A percentile compares a stretch with the other conserved stretches of the same genome.
Conservation (phyloP, 768 basidiomycete species). For the Hortiboletus campestris region DNA sequence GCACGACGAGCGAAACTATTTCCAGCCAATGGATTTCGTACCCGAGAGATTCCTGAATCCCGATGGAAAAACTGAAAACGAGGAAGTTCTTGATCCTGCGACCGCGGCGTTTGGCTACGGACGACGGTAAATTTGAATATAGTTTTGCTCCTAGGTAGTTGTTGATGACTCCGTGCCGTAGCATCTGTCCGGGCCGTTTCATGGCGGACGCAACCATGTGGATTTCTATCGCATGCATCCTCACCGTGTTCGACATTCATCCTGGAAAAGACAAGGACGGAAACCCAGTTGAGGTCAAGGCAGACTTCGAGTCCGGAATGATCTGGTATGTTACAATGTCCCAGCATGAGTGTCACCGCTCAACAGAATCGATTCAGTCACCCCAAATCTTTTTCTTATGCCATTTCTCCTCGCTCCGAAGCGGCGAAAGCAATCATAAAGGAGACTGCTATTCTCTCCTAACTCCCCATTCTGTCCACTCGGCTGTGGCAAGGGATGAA, state of each 20-base stretch:
- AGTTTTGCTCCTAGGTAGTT: not conserved
- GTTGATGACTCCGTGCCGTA: slow-evolving; percentile 3
- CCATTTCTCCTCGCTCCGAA: slow-evolving; percentile 32
- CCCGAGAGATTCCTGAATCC: slow-evolving; percentile 40
- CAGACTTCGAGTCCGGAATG: slow-evolving; percentile 30
- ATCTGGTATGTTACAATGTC: slow-evolving; percentile 24
- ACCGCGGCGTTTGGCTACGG: slow-evolving; percentile 38
- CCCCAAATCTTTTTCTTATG: slow-evolving; percentile 30
- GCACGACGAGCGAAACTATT: slow-evolving; percentile 36
- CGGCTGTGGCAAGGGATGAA: not conserved
- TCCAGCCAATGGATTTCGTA: slow-evolving; percentile 33
- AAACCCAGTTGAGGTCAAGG: slow-evolving; percentile 14
- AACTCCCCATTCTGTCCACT: not conserved
- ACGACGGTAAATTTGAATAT: slow-evolving; percentile 23
- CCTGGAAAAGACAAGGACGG: slow-evolving; percentile 23
- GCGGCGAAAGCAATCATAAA: slow-evolving; percentile 25
- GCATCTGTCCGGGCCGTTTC: slow-evolving; percentile 43
- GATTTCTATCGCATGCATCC: slow-evolving; percentile 32
- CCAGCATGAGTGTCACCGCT: not conserved
- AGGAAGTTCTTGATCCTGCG: slow-evolving; percentile 29
- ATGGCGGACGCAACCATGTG: slow-evolving; percentile 43
- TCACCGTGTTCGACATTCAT: slow-evolving; percentile 27
- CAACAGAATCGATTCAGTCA: slow-evolving; percentile 21
- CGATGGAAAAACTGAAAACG: slow-evolving; percentile 35
- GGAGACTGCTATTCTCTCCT: slow-evolving; percentile 28